phyloP scores from a whole-genome alignment of 2,329 filamentous ascomycete species.

The Incumbomyces lentus region DNA sequence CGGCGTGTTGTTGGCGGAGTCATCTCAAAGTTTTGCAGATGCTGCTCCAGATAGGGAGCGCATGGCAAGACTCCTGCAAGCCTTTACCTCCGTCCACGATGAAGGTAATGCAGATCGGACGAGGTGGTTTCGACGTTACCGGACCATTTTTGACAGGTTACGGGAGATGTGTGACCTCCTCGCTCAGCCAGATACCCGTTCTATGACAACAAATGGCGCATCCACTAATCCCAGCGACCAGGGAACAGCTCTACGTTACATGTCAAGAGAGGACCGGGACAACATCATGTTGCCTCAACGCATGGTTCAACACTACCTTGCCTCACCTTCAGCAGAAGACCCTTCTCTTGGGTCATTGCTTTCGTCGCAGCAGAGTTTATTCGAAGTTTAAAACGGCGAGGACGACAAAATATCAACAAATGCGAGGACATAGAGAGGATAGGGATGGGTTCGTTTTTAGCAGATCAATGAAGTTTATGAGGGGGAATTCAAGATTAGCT shows the following conservation, averaged over 20 bases:
- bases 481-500: too few species aligned
- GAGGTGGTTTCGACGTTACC: conserved; percentile 2
- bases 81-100: conserved; percentile 2
- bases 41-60: conserved; percentile 9
- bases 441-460: not conserved
- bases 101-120: conserved; percentile 1
- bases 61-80: not conserved
- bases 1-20: conserved; percentile 84
- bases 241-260: not conserved
- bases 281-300: conserved; percentile 5
- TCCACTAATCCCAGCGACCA: not conserved
- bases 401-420: not conserved
- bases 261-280: conserved; percentile 5
- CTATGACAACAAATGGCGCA: not conserved
- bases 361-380: not conserved
- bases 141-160: not conserved
- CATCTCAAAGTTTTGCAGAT: conserved; percentile 72
- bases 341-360: not conserved
- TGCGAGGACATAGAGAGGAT: not conserved
- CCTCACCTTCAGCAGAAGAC: not conserved
- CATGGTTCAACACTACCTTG: conserved; percentile 2
- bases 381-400: not conserved
- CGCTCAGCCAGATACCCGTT: not conserved
- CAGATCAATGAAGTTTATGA: not conserved
- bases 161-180: conserved; percentile 3